These are phyloP conservation scores for Eimeria mitis DNA, from an alignment of 169 alveolate species.

Conservation along the genomic window DNA sequence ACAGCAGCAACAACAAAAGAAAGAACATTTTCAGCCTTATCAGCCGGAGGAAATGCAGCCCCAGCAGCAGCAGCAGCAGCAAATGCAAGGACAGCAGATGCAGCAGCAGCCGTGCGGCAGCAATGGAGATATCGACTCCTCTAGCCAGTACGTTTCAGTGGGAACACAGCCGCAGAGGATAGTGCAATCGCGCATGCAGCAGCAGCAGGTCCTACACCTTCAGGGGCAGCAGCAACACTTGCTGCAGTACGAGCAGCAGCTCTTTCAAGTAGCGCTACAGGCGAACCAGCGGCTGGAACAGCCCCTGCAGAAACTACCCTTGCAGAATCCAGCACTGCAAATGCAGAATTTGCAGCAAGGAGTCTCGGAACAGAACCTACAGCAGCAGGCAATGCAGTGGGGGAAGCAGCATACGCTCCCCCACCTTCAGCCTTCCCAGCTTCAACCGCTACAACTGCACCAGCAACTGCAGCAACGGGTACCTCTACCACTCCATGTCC, in stretches of 20 bases:
- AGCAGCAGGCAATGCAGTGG: conserved; percentile 3
- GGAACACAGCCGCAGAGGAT: background rate
- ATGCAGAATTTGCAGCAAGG: background rate
- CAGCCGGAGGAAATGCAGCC: background rate
- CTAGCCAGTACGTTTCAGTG: background rate
- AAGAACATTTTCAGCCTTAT: background rate
- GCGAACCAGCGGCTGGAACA: background rate
- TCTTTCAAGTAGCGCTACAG: conserved; percentile 8
- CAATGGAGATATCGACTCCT: background rate
- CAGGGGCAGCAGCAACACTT: conserved; percentile 24
- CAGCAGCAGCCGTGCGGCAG: background rate
- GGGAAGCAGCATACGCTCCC: background rate
- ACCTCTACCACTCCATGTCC: background rate
- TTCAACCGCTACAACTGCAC: conserved; percentile 38
- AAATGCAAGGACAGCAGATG: background rate
- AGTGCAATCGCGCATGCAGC: background rate
- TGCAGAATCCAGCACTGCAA: conserved; percentile 5
- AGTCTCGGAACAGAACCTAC: background rate
- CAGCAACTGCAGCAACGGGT: background rate
- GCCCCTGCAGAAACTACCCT: conserved; percentile 5
- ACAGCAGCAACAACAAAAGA: background rate
- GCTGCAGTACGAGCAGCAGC: conserved; percentile 40
- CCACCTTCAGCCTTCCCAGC: background rate
- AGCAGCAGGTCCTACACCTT: background rate
- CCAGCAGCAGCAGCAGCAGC: conserved; percentile 24